Conservation (phyloP, 208 protist genomes). For the Leishmania arabica region DNA sequence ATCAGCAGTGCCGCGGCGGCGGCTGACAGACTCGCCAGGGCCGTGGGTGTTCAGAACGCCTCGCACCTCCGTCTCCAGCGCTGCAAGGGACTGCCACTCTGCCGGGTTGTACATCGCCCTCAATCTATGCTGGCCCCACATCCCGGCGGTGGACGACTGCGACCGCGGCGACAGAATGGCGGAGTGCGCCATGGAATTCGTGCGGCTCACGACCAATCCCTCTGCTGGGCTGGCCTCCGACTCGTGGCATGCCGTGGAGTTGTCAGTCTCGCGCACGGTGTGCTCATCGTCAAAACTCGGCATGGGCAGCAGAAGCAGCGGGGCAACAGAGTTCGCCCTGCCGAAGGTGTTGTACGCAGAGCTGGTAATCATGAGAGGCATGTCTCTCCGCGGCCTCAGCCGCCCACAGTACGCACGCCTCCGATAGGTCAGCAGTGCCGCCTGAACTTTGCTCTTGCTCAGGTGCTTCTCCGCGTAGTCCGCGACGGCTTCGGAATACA, state of each 20-base stretch:
- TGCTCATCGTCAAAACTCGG: conserved; percentile 31
- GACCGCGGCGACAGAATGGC: conserved; percentile 30
- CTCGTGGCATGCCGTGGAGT: neutral
- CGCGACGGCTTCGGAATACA: conserved; percentile 43
- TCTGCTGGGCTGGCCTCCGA: conserved; percentile 8
- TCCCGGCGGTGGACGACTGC: conserved; percentile 25
- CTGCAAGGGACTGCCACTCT: conserved; percentile 58
- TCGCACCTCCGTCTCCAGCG: conserved; percentile 65
- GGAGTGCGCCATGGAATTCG: conserved; percentile 21
- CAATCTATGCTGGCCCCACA: conserved; percentile 46
- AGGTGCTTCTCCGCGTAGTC: conserved; percentile 42
- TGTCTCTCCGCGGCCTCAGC: conserved; percentile 23
- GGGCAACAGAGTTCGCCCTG: conserved; percentile 19
- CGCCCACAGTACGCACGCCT: conserved; percentile 38
- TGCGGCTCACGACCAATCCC: conserved; percentile 36
- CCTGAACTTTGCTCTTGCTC: conserved; percentile 49
- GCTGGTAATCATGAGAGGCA: conserved; percentile 53
- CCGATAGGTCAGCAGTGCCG: conserved; percentile 53
- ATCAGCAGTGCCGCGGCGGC: conserved; percentile 15
- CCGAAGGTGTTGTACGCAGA: conserved; percentile 43
- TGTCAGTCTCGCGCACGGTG: conserved; percentile 17
- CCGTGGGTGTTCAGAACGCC: conserved; percentile 37
- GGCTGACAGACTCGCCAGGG: conserved; percentile 29
- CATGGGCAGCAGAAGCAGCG: conserved; percentile 44
- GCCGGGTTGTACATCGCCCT: conserved; percentile 51